A percentile compares a stretch with the other conserved stretches of the same genome.
These are phyloP conservation scores for Drosera capensis DNA, from an alignment of 148 eudicot species.

Conservation along the genomic window DNA sequence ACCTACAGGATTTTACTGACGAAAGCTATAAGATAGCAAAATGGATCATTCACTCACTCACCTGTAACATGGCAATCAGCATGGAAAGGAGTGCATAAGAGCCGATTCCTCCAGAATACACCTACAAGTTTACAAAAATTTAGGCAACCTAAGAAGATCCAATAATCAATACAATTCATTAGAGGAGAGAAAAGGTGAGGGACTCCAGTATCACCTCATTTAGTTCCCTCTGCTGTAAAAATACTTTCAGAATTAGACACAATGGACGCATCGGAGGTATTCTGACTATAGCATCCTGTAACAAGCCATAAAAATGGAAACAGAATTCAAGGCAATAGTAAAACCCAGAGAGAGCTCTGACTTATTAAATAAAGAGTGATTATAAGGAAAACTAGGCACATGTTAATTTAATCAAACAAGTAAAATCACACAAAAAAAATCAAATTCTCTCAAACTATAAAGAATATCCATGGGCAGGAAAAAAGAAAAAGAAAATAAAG, in stretches of 20 bases:
- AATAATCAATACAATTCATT: neutral
- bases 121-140: too few relatives aligned
- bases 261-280: slow-evolving; percentile 82
- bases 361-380: too few relatives aligned
- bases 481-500: too few relatives aligned
- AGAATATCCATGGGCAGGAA: neutral
- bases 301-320: neutral
- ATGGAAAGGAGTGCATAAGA: slow-evolving; percentile 88
- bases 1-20: too few relatives aligned
- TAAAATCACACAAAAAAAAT: neutral
- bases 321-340: neutral
- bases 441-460: too few relatives aligned
- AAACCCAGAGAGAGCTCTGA: slow-evolving; percentile 1
- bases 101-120: slow-evolving; percentile 89
- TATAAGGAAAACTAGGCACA: too few relatives aligned
- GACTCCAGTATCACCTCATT: slow-evolving; percentile 48
- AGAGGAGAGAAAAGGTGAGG: neutral
- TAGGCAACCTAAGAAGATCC: neutral
- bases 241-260: slow-evolving; percentile 87
- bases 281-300: slow-evolving; percentile 63
- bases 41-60: slow-evolving; percentile 14
- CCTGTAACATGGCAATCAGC: slow-evolving; percentile 93
- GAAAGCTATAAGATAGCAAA: slow-evolving; percentile 1
- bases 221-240: slow-evolving; percentile 89
- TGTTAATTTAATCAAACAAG: neutral